Percentiles rank a stretch among this genome's conserved stretches.
Conservation (phyloP, 306 rosid genomes). For the Malus sylvestris region DNA sequence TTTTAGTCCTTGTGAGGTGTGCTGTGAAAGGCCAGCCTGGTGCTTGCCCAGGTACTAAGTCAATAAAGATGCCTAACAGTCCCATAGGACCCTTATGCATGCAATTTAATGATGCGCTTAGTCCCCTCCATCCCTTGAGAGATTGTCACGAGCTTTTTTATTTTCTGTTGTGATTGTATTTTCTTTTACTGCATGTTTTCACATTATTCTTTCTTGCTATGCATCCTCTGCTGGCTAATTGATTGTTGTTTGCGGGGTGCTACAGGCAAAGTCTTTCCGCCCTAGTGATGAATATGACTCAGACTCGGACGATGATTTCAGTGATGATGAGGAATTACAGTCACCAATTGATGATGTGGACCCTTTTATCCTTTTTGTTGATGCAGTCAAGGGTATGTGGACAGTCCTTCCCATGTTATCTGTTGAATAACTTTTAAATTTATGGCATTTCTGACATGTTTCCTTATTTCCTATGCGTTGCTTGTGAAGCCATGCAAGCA, state of each 20-base stretch:
- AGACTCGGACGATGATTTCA: constrained; percentile 79
- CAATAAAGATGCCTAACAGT: background rate
- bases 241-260: constrained; percentile 1
- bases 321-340: constrained; percentile 95
- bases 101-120: background rate
- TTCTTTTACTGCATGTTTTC: background rate
- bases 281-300: constrained; percentile 56
- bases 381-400: constrained; percentile 64
- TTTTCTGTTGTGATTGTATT: background rate
- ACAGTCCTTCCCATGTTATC: background rate
- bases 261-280: constrained; percentile 77
- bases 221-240: background rate
- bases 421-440: background rate
- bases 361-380: constrained; percentile 88
- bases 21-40: background rate
- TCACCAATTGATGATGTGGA: constrained; percentile 97
- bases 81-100: background rate
- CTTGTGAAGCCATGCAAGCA: constrained; percentile 52
- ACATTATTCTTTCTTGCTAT: background rate
- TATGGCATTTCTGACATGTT: constrained; percentile 2
- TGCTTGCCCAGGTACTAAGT: background rate
- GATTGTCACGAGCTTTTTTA: background rate
- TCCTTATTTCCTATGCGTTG: background rate
- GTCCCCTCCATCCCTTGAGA: background rate
- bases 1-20: background rate